phyloP scores from a whole-genome alignment of 2,329 filamentous ascomycete species.

The Pseudocercospora musae region DNA sequence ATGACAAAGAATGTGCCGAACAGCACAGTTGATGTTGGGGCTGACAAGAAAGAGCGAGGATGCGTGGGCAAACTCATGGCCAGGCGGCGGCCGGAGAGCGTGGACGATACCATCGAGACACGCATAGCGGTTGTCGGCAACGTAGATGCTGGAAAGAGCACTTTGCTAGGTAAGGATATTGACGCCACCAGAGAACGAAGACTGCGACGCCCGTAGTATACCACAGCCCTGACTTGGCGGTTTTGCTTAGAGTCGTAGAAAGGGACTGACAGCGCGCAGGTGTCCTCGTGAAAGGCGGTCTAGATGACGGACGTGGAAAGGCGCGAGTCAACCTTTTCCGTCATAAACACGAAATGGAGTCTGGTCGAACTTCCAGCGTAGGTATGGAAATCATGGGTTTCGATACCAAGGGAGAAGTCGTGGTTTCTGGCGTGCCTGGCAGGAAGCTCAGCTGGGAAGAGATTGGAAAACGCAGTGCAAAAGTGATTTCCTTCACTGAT shows the following conservation, averaged over 20 bases:
- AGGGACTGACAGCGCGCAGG: conserved; percentile 36
- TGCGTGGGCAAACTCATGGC: conserved; percentile 85
- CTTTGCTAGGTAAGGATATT: conserved; percentile 62
- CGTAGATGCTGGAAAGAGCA: conserved; percentile 95
- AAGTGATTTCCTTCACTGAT: conserved; percentile 96
- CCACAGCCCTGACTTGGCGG: background rate
- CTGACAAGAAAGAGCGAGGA: conserved; percentile 64
- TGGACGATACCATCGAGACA: conserved; percentile 91
- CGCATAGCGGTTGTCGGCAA: conserved; percentile 96
- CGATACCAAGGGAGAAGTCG: conserved; percentile 77
- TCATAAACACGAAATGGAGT: conserved; percentile 97
- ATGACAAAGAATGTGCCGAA: conserved; percentile 83
- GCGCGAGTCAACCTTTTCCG: conserved; percentile 94
- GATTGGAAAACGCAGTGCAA: conserved; percentile 88
- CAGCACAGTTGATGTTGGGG: conserved; percentile 68
- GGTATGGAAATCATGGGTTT: conserved; percentile 99
- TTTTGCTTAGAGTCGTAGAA: background rate
- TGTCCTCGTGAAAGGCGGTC: conserved; percentile 88
- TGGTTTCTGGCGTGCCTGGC: conserved; percentile 77
- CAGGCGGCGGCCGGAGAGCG: conserved; percentile 66
- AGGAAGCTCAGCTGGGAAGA: conserved; percentile 94
- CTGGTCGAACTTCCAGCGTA: conserved; percentile 89
- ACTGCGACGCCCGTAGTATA: background rate
- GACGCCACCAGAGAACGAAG: background rate
- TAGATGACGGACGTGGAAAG: conserved; percentile 91